Conservation (phyloP, 257 asterid species). For the Haberlea rhodopensis region DNA sequence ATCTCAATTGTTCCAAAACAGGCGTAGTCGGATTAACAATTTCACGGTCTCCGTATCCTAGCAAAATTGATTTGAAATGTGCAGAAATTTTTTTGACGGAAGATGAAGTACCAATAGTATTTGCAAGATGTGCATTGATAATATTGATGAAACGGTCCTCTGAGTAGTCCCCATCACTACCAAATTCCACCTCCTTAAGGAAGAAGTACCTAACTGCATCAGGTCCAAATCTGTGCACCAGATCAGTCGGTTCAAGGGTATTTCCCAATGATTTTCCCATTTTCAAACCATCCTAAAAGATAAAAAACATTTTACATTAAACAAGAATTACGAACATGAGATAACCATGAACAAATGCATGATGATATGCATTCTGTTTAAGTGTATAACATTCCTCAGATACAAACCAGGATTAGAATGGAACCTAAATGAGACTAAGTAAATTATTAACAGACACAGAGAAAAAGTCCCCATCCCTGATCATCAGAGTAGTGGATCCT, state of each 20-base stretch:
- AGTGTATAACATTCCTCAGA: neutral
- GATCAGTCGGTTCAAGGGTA: conserved; percentile 86
- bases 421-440: conserved; percentile 14
- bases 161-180: conserved; percentile 93
- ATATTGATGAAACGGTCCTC: conserved; percentile 87
- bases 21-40: neutral
- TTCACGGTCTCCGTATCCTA: neutral
- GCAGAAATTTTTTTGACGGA: conserved; percentile 4
- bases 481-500: conserved; percentile 9
- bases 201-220: conserved; percentile 97
- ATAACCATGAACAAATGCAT: neutral
- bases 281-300: conserved; percentile 84
- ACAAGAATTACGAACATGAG: conserved; percentile 25
- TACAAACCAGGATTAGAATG: neutral
- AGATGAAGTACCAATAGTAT: conserved; percentile 69
- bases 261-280: conserved; percentile 97
- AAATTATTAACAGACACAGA: neutral
- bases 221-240: conserved; percentile 79
- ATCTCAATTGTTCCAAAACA: neutral
- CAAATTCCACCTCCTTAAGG: conserved; percentile 94
- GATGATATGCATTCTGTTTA: neutral
- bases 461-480: neutral
- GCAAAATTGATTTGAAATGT: conserved; percentile 9
- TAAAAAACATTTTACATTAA: conserved; percentile 32
- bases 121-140: conserved; percentile 90